Base-by-base conservation (phyloP, 768 basidiomycete species). In the Boletus sp. region DNA sequence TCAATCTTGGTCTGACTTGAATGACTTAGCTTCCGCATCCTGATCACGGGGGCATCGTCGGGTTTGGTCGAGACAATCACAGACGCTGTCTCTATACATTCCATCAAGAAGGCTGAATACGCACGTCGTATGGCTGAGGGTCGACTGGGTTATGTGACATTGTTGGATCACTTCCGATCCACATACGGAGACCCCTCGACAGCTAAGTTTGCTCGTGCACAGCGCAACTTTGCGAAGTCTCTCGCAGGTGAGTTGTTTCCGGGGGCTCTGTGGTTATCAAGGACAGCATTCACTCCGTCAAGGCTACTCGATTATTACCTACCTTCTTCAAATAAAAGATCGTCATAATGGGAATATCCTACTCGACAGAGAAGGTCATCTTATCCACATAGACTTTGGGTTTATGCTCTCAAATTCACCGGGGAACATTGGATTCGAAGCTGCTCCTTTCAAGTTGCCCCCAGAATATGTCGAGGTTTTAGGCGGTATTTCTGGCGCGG, bases 31-130 rank as follows among this genome's bases (percentile, higher is more conserved):
- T 98, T 98, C 81, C 88, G 92, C 4, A 99, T 99, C 57, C 74
- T 98, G 56, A 96, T 98, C 59, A 97, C 94, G 1, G 94, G 95
- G 6, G 91, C 89, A 46, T 84, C 84, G 3, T 98, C 97, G 12
- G 97, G 95, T 24, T 74, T 99, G 49, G 93, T 99, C 0, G 97
- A 99, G 75, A 99, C 97, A 0, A 98, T 99, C 62, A 98, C 94
- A 4, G 97, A 99, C 64, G 91, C 96, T 0, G 94, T 98, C 0
- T 98, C 97, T 5, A 93, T 99, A 63, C 97, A 99, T 70, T 98
- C 97, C 1, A 97, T 99, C 72, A 99, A 99, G 80, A 99, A 99
- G 75, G 90, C 93, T 3, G 96, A 97, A 70, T 98, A 98, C 72
- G 95, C 96, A 2, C 83, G 92, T 63, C 80, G 93, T 53, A 73